Evolutionary conservation across 192 early-diverging fungal species (phyloP).

Genomic region (Paraglomus brasilianum): DNA sequence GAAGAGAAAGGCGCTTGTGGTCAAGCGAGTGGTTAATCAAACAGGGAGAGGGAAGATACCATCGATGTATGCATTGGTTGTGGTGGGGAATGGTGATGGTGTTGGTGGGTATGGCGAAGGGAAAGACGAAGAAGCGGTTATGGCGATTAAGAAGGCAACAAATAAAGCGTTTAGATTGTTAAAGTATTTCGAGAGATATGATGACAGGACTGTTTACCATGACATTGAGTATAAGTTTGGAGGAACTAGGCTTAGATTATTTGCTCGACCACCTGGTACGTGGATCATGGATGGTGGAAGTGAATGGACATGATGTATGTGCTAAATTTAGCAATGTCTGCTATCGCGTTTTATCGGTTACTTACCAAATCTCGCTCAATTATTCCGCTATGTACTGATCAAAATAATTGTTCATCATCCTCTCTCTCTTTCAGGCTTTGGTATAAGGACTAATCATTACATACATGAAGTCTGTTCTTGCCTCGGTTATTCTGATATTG

Average conservation of each 20-base stretch:
- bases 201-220: conserved; percentile 87
- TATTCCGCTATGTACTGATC: no score
- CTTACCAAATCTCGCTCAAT: no score
- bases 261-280: conserved; percentile 82
- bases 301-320: no score
- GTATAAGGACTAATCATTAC: conserved; percentile 86
- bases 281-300: no score
- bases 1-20: conserved; percentile 67
- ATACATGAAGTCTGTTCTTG: conserved; percentile 96
- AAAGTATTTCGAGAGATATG: conserved; percentile 81
- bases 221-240: conserved; percentile 90
- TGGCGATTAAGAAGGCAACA: conserved; percentile 87
- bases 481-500: conserved; percentile 88
- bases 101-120: conserved; percentile 93
- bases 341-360: no score
- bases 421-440: conserved; percentile 68
- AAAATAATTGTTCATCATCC: background rate
- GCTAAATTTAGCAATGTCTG: no score
- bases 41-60: conserved; percentile 78
- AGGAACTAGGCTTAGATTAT: conserved; percentile 76
- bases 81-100: conserved; percentile 92
- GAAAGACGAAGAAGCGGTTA: conserved; percentile 71
- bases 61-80: conserved; percentile 87
- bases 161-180: conserved; percentile 85
- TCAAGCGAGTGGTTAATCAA: conserved; percentile 77